Percentiles rank a stretch among this genome's conserved stretches.
phyloP scores from a whole-genome alignment of 805 yeast species.

The Pichia deserticola region DNA sequence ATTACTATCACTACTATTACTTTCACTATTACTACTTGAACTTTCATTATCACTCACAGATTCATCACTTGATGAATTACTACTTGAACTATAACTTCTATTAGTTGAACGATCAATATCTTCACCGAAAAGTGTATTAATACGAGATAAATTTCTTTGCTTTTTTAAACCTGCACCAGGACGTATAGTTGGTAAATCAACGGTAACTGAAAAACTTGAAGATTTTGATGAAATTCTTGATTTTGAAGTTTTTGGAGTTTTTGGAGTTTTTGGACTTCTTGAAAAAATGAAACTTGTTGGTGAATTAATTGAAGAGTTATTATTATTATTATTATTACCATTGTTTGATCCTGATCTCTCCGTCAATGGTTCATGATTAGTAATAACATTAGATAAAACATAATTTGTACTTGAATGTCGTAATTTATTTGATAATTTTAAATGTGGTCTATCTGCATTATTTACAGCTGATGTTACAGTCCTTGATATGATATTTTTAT shows the following conservation, averaged over 20 bases:
- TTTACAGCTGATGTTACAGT: background rate
- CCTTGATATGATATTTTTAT: too few relatives aligned
- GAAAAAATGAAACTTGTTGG: background rate
- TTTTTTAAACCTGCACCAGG: conserved; percentile 5
- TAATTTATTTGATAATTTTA: background rate
- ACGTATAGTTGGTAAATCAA: conserved; percentile 7
- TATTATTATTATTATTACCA: background rate
- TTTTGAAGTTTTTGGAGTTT: background rate
- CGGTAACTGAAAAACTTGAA: conserved; percentile 1
- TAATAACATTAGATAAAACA: background rate
- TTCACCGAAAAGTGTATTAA: background rate
- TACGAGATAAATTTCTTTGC: conserved; percentile 1
- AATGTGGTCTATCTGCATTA: background rate
- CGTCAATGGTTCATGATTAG: background rate
- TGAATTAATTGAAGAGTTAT: background rate
- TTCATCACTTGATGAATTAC: background rate
- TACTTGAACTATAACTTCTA: background rate
- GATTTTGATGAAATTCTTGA: background rate
- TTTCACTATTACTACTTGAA: background rate
- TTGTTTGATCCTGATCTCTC: background rate
- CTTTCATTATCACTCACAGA: background rate
- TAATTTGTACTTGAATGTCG: background rate
- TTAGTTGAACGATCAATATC: background rate
- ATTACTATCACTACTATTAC: background rate
- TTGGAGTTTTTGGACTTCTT: background rate